Base-by-base conservation (phyloP, 441 rosid genomes). In the Gossypium davidsonii region DNA sequence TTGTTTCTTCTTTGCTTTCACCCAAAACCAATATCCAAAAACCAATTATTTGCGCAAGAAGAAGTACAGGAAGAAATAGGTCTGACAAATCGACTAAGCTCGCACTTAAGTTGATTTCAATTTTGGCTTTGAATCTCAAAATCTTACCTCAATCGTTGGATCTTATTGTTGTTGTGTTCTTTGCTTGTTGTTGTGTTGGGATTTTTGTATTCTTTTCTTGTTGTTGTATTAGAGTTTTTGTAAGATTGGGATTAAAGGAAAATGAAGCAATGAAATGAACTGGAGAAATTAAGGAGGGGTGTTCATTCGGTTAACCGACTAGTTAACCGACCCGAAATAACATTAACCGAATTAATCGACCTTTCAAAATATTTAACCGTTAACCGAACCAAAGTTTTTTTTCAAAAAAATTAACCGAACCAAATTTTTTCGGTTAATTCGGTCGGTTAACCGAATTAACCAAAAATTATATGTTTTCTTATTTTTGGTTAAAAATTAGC, bases 131-230 rank as follows among this genome's bases (percentile, higher is more conserved):
- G 3, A 74, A 80, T 66, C 70, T 78, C 79, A 78, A 76, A 74
- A 70, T 77, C 20, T 79, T 82, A 53, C 83, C 90, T 18, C 85
- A 73, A 39, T 89, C 87, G 1, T 26, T 83, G 69, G 80, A 73
- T 77, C 9, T 79, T 23, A 37, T 82, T 10, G 39, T 81, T 1
- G 67, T 70, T 73, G 37, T 53, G 74, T 70, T 60, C 62, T 80
- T 62, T 61, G 61, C 37, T 34, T 76, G 58, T n/a, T 78, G 53
- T 49, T 73, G 75, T 58, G 67, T 80, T 67, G 84, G 84, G 62
- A 25, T 25, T 25, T 25, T 25, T 25, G 28, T 25, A 25, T 25
- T 25, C 28, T 25, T 25, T 3, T 25, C 28, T 25, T 25, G 3
- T 25, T 25, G 28, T 25, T 25, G 28, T 25, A 25, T 25, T 25